phyloP scores from a whole-genome alignment of 2,329 filamentous ascomycete genomes.

The Leptographium wingfieldii region DNA sequence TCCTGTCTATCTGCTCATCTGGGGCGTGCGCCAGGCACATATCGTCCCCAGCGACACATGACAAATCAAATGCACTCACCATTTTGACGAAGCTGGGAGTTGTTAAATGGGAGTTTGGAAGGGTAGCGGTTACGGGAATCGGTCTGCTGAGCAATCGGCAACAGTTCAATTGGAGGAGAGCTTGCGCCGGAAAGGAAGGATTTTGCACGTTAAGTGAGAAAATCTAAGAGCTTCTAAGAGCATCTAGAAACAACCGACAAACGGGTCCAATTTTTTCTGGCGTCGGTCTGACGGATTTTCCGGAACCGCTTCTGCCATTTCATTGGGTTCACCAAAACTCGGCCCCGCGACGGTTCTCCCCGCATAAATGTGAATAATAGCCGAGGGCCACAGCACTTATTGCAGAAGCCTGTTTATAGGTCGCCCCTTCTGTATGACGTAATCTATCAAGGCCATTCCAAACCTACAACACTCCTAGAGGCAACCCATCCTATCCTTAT shows the following conservation, averaged over 20 bases:
- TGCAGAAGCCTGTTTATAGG: not conserved
- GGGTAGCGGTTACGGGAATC: not conserved
- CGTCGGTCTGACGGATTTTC: constrained; percentile 13
- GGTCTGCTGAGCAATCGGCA: not conserved
- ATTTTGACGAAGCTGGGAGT: constrained; percentile 11
- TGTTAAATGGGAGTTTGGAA: not conserved
- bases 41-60: not conserved
- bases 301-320: constrained; percentile 6
- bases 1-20: not conserved
- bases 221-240: constrained; percentile 20
- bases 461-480: not conserved
- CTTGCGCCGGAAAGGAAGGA: constrained; percentile 5
- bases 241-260: constrained; percentile 20
- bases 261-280: constrained; percentile 14
- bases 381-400: not conserved
- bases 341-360: not conserved
- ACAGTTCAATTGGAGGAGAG: constrained; percentile 1
- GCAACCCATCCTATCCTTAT: not conserved
- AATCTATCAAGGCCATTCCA: not conserved
- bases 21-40: not conserved
- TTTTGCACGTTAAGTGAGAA: constrained; percentile 11
- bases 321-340: too few relatives aligned
- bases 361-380: not conserved
- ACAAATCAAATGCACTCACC: constrained; percentile 10
- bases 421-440: not conserved